These are phyloP conservation scores for Lycium ferocissimum DNA, from an alignment of 257 asterid species.

Conservation along the genomic window DNA sequence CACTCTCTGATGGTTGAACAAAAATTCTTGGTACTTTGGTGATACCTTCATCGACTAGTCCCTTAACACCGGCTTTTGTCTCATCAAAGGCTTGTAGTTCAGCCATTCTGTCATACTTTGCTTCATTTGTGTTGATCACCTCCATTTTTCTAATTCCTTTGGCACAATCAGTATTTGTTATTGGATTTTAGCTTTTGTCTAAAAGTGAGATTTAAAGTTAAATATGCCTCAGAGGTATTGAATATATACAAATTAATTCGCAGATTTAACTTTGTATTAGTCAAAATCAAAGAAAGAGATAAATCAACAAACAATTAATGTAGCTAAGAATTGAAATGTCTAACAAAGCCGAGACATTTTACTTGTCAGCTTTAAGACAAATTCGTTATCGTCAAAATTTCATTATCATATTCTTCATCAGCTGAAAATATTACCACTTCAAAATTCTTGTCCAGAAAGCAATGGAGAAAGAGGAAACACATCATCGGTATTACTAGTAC, in stretches of 20 bases:
- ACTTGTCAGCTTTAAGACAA: background rate
- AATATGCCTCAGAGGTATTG: too few species aligned
- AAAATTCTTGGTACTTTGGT: background rate
- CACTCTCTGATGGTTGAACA: background rate
- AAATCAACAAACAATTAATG: background rate
- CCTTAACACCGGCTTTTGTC: slow-evolving; percentile 27
- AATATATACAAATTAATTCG: background rate
- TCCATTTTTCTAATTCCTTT: too few species aligned
- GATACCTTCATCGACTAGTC: slow-evolving; percentile 25
- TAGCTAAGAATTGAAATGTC: background rate
- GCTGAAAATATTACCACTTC: background rate
- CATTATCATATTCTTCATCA: background rate
- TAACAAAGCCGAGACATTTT: background rate
- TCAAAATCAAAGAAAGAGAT: background rate
- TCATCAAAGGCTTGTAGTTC: slow-evolving; percentile 27
- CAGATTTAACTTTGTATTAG: background rate
- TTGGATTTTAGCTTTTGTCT: too few species aligned
- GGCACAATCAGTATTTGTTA: too few species aligned
- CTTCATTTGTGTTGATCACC: background rate
- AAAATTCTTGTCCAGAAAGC: slow-evolving; percentile 1
- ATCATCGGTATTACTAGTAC: background rate
- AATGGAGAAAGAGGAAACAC: background rate
- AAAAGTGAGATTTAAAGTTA: too few species aligned
- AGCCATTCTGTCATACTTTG: slow-evolving; percentile 10
- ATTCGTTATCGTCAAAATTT: background rate